A percentile compares a stretch with the other conserved stretches of the same genome.
Evolutionary conservation across 345 rosid genomes (phyloP).

Genomic region (Camelina hispida): DNA sequence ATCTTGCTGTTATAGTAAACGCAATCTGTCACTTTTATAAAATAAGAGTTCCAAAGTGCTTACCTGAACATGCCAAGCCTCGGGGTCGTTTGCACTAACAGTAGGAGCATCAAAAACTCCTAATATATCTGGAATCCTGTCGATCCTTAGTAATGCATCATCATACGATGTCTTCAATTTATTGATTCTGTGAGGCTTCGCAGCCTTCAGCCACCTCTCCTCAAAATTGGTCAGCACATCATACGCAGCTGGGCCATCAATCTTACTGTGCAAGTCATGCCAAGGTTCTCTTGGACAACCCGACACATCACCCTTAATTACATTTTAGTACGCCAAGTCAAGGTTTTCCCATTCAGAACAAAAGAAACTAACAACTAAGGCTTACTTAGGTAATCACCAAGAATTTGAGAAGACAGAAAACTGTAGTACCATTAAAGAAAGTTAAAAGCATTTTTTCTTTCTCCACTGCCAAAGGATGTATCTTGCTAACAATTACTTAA

Average conservation of each 20-base stretch:
- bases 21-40: neutral
- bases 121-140: conserved; percentile 80
- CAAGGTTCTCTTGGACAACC: conserved; percentile 95
- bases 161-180: conserved; percentile 74
- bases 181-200: conserved; percentile 78
- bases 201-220: conserved; percentile 89
- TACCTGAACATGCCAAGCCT: conserved; percentile 97
- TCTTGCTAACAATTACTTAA: neutral
- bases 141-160: conserved; percentile 81
- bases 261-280: conserved; percentile 94
- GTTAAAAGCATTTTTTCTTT: conserved; percentile 1
- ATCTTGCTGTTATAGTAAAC: neutral
- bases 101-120: conserved; percentile 63
- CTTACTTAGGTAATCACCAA: neutral
- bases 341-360: conserved; percentile 8
- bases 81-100: conserved; percentile 58
- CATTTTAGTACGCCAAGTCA: neutral
- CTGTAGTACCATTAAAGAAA: neutral
- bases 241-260: conserved; percentile 98
- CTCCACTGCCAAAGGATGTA: neutral
- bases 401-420: conserved; percentile 17
- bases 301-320: conserved; percentile 59
- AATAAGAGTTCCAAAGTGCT: conserved; percentile 19
- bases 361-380: neutral
- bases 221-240: conserved; percentile 91